Evolutionary conservation across 306 rosid species (phyloP), one percentile per base, ranked within the genome.

Genomic region (Crotalaria pallida): DNA sequence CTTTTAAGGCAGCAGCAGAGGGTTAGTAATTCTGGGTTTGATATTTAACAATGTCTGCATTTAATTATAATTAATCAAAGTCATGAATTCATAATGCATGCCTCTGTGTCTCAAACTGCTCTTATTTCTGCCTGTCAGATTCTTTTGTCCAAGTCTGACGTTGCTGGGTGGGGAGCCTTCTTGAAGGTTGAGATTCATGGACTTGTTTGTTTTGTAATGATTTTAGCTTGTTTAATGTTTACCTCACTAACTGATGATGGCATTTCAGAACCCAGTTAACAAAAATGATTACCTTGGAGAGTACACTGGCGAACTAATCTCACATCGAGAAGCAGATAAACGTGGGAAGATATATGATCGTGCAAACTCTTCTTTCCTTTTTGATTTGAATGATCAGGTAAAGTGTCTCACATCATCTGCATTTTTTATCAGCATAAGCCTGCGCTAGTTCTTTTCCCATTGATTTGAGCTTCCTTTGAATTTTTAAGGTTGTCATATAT

Each of bases 151-250:
- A 88, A 87, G 80, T 94, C 98, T 63, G 98, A 94, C 85, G 88
- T 94, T 79, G 95, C 96, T 55, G 98, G 98, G 79, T 94, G 98
- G 98, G 98, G 98, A 72, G 98, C 98, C 40, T 94, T 94, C 77
- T 78, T 94, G 72, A 94, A 94, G 98, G 98, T 94, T 50, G 9
- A 71, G 65, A 55, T 66, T 55, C 40, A 27, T 19, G 22, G 45
- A 13, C 41, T 65, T 56, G 24, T 60, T 75, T 67, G 12, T 74
- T 74, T 52, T 55, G 23, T 47, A 12, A 11, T 64, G 51, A 7
- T 11, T 8, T 19, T 38, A 71, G 49, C 56, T 18, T 53, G 41
- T 72, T 78, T 55, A 43, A 15, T 53, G 41, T 72, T 78, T 55
- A 43, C 52, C 66, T 86, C 27, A 79, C 83, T 82, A 52, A 65